Evolutionary conservation across 2,329 filamentous ascomycete genomes (phyloP).

Genomic region (Chaetomium globosum): DNA sequence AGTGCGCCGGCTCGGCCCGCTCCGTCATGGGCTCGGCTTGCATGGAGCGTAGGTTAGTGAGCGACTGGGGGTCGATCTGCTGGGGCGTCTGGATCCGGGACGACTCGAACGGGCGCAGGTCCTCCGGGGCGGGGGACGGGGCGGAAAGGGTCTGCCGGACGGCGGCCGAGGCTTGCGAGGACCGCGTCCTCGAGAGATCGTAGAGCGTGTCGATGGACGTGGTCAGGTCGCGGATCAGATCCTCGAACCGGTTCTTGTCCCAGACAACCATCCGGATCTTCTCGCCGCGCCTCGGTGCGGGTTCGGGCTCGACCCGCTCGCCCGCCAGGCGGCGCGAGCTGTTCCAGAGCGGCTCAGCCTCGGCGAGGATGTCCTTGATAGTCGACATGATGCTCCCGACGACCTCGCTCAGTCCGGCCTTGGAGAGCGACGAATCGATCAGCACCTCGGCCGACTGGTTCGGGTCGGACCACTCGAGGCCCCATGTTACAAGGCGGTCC

Average conservation of each 20-base stretch:
- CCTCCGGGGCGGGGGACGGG: constrained; percentile 45
- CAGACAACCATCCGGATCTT: constrained; percentile 63
- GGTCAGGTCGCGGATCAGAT: constrained; percentile 73
- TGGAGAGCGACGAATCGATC: constrained; percentile 71
- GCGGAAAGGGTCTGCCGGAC: constrained; percentile 44
- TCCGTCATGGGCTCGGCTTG: constrained; percentile 47
- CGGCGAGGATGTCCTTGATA: constrained; percentile 77
- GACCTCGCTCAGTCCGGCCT: constrained; percentile 73
- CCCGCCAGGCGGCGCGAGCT: constrained; percentile 56
- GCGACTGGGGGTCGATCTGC: constrained; percentile 58
- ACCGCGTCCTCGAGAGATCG: constrained; percentile 70
- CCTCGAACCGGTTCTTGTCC: constrained; percentile 74
- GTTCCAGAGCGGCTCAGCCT: constrained; percentile 72
- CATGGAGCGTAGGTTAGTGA: constrained; percentile 53
- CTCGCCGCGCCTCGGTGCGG: constrained; percentile 47
- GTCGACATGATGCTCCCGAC: constrained; percentile 78
- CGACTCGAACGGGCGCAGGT: constrained; percentile 58
- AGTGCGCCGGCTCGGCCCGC: constrained; percentile 39
- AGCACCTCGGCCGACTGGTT: constrained; percentile 59
- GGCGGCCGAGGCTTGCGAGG: constrained; percentile 46
- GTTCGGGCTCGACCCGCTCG: constrained; percentile 45
- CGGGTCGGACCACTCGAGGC: constrained; percentile 77
- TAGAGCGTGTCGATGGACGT: constrained; percentile 79
- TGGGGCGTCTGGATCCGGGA: constrained; percentile 64
- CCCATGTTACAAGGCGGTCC: constrained; percentile 77